Conservation (phyloP, 805 yeast species). For the Cyberlindnera subsufficiens region DNA sequence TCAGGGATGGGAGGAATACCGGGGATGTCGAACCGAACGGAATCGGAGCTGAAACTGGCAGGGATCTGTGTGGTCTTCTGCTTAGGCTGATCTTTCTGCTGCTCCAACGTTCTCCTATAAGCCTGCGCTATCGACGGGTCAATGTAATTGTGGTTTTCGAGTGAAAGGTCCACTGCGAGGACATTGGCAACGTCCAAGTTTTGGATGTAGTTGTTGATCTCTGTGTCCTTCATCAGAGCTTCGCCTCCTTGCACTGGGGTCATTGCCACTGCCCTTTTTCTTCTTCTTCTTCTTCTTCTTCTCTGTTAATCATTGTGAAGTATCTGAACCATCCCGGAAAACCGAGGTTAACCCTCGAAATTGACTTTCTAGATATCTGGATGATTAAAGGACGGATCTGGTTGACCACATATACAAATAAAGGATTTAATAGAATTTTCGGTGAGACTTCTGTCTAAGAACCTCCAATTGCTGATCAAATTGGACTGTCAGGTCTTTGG, state of each 20-base stretch:
- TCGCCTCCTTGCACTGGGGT: not conserved
- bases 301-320: too few species aligned
- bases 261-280: too few species aligned
- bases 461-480: too few species aligned
- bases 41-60: conserved; percentile 1
- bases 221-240: conserved; percentile 2
- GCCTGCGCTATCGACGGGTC: conserved; percentile 7
- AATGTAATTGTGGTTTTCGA: conserved; percentile 6
- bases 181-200: conserved; percentile 14
- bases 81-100: conserved; percentile 1
- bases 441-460: too few species aligned
- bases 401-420: too few species aligned
- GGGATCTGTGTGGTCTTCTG: not conserved
- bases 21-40: conserved; percentile 9
- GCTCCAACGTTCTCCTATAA: conserved; percentile 1
- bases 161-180: conserved; percentile 6
- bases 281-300: too few species aligned
- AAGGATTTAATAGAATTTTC: too few species aligned
- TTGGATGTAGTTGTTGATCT: conserved; percentile 13
- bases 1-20: conserved; percentile 22
- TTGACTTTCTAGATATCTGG: too few species aligned
- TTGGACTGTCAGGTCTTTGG: too few species aligned
- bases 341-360: too few species aligned
- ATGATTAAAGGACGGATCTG: too few species aligned
- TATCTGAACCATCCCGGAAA: too few species aligned